Evolutionary conservation across 2,329 filamentous ascomycete genomes (phyloP).

Genomic region (Cercospora sesami): DNA sequence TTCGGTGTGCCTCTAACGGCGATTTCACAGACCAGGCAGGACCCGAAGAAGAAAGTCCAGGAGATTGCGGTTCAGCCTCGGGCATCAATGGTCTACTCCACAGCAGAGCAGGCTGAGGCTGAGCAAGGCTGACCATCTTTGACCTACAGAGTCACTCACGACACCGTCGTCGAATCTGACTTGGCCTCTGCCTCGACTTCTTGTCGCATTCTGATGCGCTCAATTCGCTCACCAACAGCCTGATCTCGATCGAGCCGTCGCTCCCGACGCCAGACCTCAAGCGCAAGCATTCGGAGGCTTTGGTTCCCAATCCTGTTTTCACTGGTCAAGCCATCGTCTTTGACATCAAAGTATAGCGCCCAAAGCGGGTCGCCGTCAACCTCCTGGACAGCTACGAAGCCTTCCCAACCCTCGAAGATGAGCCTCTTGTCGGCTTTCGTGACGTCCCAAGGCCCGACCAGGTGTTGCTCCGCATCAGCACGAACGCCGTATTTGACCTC

Average conservation of each 20-base stretch:
- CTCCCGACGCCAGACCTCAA: slow-evolving; percentile 38
- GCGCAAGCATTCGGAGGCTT: slow-evolving; percentile 36
- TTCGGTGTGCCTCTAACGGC: no score
- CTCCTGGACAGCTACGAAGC: slow-evolving; percentile 58
- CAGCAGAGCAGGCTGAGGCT: no score
- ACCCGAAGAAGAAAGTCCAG: no score
- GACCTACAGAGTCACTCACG: slow-evolving; percentile 9
- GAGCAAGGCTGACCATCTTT: background rate
- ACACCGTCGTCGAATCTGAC: slow-evolving; percentile 17
- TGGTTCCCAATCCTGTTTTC: slow-evolving; percentile 29
- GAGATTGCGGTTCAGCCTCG: no score
- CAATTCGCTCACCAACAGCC: slow-evolving; percentile 33
- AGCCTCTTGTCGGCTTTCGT: slow-evolving; percentile 63
- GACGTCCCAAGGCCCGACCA: slow-evolving; percentile 81
- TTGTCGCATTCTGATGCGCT: slow-evolving; percentile 27
- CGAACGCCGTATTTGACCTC: slow-evolving; percentile 59
- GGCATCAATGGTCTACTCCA: no score
- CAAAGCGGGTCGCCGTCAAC: slow-evolving; percentile 42
- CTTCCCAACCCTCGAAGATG: slow-evolving; percentile 57
- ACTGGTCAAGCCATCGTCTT: slow-evolving; percentile 47
- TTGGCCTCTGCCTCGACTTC: slow-evolving; percentile 13
- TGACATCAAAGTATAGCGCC: slow-evolving; percentile 54
- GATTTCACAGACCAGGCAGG: no score
- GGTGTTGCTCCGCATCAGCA: slow-evolving; percentile 66
- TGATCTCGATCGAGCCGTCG: slow-evolving; percentile 27